Evolutionary conservation across 345 rosid species (phyloP).

Genomic region (Populus euphratica): DNA sequence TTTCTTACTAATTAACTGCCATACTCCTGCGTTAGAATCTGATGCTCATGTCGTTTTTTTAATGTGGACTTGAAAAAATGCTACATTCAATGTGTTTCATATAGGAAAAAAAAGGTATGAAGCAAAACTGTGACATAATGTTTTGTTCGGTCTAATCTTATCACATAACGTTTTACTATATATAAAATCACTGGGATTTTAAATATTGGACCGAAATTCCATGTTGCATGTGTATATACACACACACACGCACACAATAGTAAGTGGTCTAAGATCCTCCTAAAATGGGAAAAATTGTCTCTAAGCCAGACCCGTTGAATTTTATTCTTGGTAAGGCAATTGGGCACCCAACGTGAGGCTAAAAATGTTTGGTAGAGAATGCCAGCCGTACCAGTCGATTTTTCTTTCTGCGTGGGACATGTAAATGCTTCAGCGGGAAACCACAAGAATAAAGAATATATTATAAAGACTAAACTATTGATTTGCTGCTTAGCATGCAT

Average conservation of each 20-base stretch:
- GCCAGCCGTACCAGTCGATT: neutral
- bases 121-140: too few species aligned
- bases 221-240: too few species aligned
- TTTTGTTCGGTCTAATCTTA: too few species aligned
- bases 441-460: slow-evolving; percentile 15
- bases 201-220: too few species aligned
- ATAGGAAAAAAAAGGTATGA: too few species aligned
- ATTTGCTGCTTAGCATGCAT: slow-evolving; percentile 9
- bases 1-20: neutral
- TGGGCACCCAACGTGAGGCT: too few species aligned
- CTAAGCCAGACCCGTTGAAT: neutral
- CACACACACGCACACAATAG: too few species aligned
- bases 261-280: neutral
- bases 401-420: slow-evolving; percentile 4
- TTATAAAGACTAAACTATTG: neutral
- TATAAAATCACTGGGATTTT: too few species aligned
- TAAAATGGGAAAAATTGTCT: neutral
- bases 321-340: neutral
- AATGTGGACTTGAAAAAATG: neutral
- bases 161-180: too few species aligned
- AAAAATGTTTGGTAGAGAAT: neutral
- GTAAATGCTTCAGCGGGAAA: neutral
- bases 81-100: neutral
- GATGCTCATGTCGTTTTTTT: neutral
- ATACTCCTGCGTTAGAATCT: neutral